Evolutionary conservation across 345 rosid genomes (phyloP).

Genomic region (Gossypium raimondii): DNA sequence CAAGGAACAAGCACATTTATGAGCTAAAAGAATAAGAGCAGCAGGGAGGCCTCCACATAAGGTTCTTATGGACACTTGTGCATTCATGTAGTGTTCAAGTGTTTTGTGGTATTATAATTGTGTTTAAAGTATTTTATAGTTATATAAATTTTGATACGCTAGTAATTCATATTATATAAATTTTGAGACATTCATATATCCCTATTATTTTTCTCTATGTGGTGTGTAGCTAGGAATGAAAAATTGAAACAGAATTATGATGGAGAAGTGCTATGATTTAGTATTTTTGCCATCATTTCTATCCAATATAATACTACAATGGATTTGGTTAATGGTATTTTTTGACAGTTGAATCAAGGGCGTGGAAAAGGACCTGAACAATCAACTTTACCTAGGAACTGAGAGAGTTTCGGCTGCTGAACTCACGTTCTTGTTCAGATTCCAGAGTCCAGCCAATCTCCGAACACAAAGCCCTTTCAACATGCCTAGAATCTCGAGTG

Average conservation of each 20-base stretch:
- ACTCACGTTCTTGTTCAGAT: background rate
- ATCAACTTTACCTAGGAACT: constrained; percentile 11
- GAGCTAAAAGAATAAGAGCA: background rate
- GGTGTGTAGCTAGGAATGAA: background rate
- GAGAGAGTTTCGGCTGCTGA: background rate
- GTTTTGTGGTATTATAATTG: no score
- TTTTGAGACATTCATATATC: no score
- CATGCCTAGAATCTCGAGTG: background rate
- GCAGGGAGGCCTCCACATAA: background rate
- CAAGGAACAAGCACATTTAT: background rate
- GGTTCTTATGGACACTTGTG: background rate
- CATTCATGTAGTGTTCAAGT: background rate
- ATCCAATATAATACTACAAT: background rate
- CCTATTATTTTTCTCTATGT: no score
- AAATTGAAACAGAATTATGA: background rate
- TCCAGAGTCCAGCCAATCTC: constrained; percentile 5
- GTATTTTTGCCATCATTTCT: background rate
- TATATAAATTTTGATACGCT: no score
- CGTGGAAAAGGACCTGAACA: constrained; percentile 28
- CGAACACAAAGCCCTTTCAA: background rate
- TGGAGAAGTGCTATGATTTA: background rate
- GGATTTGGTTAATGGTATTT: background rate
- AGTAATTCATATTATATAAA: no score
- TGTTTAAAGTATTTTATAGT: no score
- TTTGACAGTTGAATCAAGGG: constrained; percentile 34